Evolutionary conservation across 176 grass and related monocot species (phyloP).

Genomic region (Areca catechu): DNA sequence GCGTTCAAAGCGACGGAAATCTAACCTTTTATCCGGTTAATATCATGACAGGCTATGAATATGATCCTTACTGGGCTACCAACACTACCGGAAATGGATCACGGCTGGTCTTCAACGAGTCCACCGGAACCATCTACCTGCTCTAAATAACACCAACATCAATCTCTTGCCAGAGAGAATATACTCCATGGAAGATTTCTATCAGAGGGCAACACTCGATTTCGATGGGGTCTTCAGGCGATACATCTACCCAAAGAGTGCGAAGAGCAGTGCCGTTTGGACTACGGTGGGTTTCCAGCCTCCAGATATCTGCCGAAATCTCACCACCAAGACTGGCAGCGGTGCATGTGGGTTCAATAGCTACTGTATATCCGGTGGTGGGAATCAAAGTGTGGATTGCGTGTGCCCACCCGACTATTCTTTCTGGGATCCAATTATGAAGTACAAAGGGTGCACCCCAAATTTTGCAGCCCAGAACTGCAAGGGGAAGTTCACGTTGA

Average conservation of each 20-base stretch:
- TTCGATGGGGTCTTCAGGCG: conserved; percentile 43
- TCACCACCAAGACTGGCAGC: not conserved
- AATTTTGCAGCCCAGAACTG: conserved; percentile 36
- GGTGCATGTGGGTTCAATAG: conserved; percentile 24
- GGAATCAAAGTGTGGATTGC: conserved; percentile 20
- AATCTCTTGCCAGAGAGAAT: not conserved
- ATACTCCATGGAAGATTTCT: conserved; percentile 10
- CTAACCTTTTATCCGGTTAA: conserved; percentile 14
- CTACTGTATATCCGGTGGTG: conserved; percentile 14
- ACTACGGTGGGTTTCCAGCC: conserved; percentile 8
- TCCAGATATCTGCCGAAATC: conserved; percentile 13
- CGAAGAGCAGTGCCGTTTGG: conserved; percentile 8
- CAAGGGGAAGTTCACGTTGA: conserved; percentile 16
- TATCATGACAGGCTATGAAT: conserved; percentile 3
- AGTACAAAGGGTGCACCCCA: conserved; percentile 31
- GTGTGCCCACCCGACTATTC: conserved; percentile 26
- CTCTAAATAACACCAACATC: not conserved
- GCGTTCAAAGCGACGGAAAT: conserved; percentile 4
- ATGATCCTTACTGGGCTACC: conserved; percentile 28
- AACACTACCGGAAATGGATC: conserved; percentile 15
- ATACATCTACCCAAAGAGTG: conserved; percentile 38
- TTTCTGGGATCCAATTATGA: conserved; percentile 26
- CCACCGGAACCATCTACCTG: conserved; percentile 27
- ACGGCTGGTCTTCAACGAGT: conserved; percentile 24
- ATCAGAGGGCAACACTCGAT: conserved; percentile 48